Conservation (phyloP, 306 rosid genomes). For the Oxytropis ochrocephala region DNA sequence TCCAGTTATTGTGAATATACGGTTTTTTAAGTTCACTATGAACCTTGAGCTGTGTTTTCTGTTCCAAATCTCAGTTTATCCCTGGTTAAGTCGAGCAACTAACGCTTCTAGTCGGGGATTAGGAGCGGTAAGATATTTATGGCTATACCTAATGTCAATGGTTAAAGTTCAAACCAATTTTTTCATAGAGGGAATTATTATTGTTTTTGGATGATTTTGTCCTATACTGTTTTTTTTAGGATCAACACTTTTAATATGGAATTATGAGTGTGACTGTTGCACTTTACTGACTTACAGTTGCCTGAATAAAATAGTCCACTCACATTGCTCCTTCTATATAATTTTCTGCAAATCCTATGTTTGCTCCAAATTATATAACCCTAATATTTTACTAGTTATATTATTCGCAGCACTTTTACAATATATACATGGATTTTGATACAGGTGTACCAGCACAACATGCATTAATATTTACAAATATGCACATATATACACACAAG, state of each 20-base stretch:
- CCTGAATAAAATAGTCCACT: conserved; percentile 8
- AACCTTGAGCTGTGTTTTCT: neutral
- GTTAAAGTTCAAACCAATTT: neutral
- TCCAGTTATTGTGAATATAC: neutral
- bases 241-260: neutral
- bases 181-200: neutral
- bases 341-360: neutral
- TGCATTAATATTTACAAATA: neutral
- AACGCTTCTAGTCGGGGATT: neutral
- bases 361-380: no score
- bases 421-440: neutral
- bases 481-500: no score
- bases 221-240: neutral
- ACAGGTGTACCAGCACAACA: neutral
- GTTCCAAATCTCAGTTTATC: neutral
- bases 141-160: neutral
- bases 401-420: neutral
- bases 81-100: neutral
- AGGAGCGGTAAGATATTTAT: neutral
- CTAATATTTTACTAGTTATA: no score
- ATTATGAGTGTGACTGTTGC: neutral
- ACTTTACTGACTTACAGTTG: neutral
- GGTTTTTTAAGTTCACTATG: neutral
- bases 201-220: conserved; percentile 8
- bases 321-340: neutral